Percentiles rank a stretch among this genome's conserved stretches.
phyloP scores from a whole-genome alignment of 2,329 filamentous ascomycete genomes.

The Penicillium sp. region DNA sequence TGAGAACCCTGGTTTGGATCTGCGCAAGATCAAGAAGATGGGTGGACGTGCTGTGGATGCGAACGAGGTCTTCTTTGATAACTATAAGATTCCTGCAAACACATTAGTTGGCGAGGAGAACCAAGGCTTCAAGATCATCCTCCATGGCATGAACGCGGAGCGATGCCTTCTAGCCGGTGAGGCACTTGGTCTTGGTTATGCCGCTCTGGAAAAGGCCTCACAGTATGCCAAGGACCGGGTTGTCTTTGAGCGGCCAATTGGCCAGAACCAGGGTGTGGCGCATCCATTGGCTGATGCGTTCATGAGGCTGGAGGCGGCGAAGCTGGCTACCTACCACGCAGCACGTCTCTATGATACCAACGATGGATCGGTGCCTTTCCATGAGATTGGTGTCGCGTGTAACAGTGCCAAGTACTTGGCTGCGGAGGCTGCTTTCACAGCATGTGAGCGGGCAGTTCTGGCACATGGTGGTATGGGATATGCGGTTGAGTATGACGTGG shows the following conservation, averaged over 20 bases:
- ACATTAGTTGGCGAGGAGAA: conserved; percentile 69
- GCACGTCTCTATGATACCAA: conserved; percentile 56
- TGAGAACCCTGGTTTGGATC: conserved; percentile 57
- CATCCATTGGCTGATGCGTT: conserved; percentile 59
- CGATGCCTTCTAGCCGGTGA: conserved; percentile 74
- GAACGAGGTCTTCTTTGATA: conserved; percentile 85
- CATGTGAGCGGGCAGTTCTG: conserved; percentile 58
- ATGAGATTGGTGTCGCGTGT: conserved; percentile 62
- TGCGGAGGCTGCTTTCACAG: conserved; percentile 60
- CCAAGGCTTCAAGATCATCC: conserved; percentile 73
- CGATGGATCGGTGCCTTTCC: conserved; percentile 52
- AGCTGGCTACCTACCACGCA: conserved; percentile 61
- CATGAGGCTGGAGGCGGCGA: conserved; percentile 62
- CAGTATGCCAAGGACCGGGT: conserved; percentile 64
- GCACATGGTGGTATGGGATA: conserved; percentile 63
- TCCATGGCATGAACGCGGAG: conserved; percentile 79
- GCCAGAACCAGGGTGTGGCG: conserved; percentile 59
- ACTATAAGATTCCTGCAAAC: conserved; percentile 64
- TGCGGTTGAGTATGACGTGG: conserved; percentile 62
- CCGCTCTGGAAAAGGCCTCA: conserved; percentile 61
- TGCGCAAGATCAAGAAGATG: conserved; percentile 80
- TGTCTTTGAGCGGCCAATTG: conserved; percentile 59
- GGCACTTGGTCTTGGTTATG: conserved; percentile 76
- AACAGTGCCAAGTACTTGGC: conserved; percentile 69
- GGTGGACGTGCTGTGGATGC: conserved; percentile 77